A percentile compares a stretch with the other conserved stretches of the same genome.
These are phyloP conservation scores for Cercospora brassicicola DNA, from an alignment of 2,329 filamentous ascomycete species.

Conservation along the genomic window DNA sequence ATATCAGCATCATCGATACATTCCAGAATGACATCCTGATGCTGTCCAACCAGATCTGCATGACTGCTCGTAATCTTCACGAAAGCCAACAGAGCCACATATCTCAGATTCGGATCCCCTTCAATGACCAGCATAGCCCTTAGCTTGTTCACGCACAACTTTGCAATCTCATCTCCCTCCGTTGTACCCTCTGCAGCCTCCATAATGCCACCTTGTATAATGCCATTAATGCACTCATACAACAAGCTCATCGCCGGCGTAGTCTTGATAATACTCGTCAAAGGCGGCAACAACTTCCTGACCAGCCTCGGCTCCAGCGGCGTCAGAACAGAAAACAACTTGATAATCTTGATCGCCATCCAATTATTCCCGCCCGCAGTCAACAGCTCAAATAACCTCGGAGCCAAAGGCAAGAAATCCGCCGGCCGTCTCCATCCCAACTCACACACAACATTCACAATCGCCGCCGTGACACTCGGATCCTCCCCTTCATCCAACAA, in stretches of 20 bases:
- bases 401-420: constrained; percentile 89
- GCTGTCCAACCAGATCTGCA: constrained; percentile 81
- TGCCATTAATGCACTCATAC: constrained; percentile 98
- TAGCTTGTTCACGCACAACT: constrained; percentile 87
- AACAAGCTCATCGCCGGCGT: constrained; percentile 97
- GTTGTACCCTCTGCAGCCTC: constrained; percentile 75
- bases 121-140: constrained; percentile 92
- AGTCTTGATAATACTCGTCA: constrained; percentile 90
- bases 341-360: constrained; percentile 99
- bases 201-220: constrained; percentile 93
- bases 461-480: constrained; percentile 88
- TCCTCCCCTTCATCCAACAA: constrained; percentile 89
- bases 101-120: constrained; percentile 94
- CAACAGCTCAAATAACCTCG: constrained; percentile 85
- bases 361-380: constrained; percentile 95
- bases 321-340: constrained; percentile 92
- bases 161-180: constrained; percentile 87
- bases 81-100: constrained; percentile 90
- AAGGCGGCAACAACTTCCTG: constrained; percentile 83
- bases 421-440: constrained; percentile 89
- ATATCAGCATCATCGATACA: constrained; percentile 96
- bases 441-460: constrained; percentile 96
- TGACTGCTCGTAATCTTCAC: constrained; percentile 91
- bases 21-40: constrained; percentile 93
- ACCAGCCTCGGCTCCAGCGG: constrained; percentile 88